Conservation (phyloP, 306 rosid genomes). For the Coriaria nepalensis region DNA sequence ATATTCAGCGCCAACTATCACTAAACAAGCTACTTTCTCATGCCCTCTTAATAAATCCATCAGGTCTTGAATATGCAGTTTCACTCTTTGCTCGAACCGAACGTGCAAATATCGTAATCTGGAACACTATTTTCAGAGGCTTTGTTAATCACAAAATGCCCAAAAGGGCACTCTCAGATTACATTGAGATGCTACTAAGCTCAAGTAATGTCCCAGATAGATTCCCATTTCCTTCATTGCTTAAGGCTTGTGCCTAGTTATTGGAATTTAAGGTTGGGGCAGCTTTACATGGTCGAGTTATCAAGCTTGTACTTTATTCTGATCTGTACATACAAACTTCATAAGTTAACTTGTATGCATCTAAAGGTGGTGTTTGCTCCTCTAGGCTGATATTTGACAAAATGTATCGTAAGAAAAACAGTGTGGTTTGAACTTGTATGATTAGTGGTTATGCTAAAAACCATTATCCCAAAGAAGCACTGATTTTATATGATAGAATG, state of each 20-base stretch:
- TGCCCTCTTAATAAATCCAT: conserved; percentile 3
- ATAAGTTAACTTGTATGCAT: conserved; percentile 9
- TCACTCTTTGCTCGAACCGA: conserved; percentile 5
- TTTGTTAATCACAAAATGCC: conserved; percentile 13
- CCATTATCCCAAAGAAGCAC: conserved; percentile 9
- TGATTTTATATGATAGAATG: conserved; percentile 10
- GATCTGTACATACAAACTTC: conserved; percentile 14
- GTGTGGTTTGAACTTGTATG: conserved; percentile 16
- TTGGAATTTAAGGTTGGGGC: conserved; percentile 9
- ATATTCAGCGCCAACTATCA: conserved; percentile 12
- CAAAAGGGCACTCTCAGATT: conserved; percentile 8
- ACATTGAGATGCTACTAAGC: conserved; percentile 14
- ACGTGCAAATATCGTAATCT: conserved; percentile 7
- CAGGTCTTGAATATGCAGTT: conserved; percentile 6
- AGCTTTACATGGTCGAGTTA: conserved; percentile 9
- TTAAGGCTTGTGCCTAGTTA: conserved; percentile 11
- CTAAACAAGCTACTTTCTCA: conserved; percentile 12
- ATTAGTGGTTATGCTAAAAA: conserved; percentile 12
- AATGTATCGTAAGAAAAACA: conserved; percentile 7
- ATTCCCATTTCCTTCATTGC: conserved; percentile 14
- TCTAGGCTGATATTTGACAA: conserved; percentile 11
- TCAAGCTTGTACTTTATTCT: conserved; percentile 11
- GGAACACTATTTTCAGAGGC: conserved; percentile 16
- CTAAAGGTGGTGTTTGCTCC: conserved; percentile 12
- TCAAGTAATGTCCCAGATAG: conserved; percentile 13